Percentiles rank a stretch among this genome's conserved stretches.
These are phyloP conservation scores for Chlorella sp. DNA, from an alignment of 139 green algal species.

Conservation along the genomic window DNA sequence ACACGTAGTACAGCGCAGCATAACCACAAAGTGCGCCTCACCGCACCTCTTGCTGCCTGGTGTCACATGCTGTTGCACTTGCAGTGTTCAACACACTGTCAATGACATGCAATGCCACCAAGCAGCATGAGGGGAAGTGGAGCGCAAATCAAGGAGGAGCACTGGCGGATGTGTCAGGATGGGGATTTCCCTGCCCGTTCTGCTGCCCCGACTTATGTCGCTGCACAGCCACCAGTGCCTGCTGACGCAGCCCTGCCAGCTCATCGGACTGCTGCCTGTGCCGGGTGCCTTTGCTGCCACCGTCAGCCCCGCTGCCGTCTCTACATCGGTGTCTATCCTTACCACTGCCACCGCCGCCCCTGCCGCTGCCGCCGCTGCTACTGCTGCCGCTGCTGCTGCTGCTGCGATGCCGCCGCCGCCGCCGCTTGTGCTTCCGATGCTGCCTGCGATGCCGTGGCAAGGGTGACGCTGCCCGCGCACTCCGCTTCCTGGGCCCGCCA, in stretches of 20 bases:
- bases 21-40: no score
- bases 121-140: no score
- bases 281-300: background rate
- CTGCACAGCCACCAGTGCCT: background rate
- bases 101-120: no score
- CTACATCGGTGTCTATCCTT: no score
- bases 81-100: no score
- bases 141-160: no score
- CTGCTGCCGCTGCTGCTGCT: background rate
- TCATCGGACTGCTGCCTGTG: background rate
- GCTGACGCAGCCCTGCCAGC: constrained; percentile 11
- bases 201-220: background rate
- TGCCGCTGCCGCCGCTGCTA: background rate
- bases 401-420: background rate
- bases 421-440: background rate
- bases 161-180: no score
- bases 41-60: no score
- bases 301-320: background rate
- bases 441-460: background rate
- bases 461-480: background rate
- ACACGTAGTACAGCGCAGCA: no score
- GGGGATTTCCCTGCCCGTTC: background rate
- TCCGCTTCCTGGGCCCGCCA: background rate
- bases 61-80: no score
- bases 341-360: background rate